These are phyloP conservation scores for Allomyces macrogynus DNA, from an alignment of 192 early-diverging fungal species.

Conservation along the genomic window DNA sequence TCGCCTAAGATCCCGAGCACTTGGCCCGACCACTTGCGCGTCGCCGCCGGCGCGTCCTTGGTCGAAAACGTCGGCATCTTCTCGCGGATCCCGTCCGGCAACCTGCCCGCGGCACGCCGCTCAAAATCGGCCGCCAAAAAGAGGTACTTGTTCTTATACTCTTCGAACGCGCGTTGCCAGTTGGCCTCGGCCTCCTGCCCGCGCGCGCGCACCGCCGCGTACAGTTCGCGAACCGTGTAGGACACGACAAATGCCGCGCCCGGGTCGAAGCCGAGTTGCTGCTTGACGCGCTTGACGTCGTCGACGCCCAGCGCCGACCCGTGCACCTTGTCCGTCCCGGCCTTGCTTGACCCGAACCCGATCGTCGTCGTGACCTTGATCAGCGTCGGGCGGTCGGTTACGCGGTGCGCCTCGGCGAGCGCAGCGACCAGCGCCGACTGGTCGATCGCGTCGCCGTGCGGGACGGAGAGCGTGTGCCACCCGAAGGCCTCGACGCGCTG, in stretches of 20 bases:
- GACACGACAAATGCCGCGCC: conserved; percentile 51
- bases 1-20: conserved; percentile 65
- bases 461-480: conserved; percentile 63
- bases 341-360: conserved; percentile 71
- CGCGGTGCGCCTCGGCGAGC: conserved; percentile 61
- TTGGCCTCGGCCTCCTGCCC: conserved; percentile 40
- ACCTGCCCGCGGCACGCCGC: conserved; percentile 43
- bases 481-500: conserved; percentile 81
- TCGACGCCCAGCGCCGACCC: conserved; percentile 60
- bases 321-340: conserved; percentile 84
- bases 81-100: conserved; percentile 52
- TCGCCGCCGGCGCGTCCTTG: conserved; percentile 54
- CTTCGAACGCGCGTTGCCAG: conserved; percentile 55
- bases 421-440: conserved; percentile 45
- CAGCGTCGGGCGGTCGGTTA: conserved; percentile 69
- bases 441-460: conserved; percentile 61
- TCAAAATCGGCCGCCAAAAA: conserved; percentile 45
- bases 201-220: conserved; percentile 25
- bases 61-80: conserved; percentile 65
- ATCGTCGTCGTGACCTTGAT: conserved; percentile 88
- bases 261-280: conserved; percentile 61
- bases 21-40: conserved; percentile 68
- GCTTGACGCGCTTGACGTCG: conserved; percentile 63
- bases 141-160: conserved; percentile 50
- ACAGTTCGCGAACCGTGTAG: conserved; percentile 31